A percentile compares a stretch with the other conserved stretches of the same genome.
These are phyloP conservation scores for Dactylonectria estremocensis DNA, from an alignment of 2,329 filamentous ascomycete genomes.

Conservation along the genomic window DNA sequence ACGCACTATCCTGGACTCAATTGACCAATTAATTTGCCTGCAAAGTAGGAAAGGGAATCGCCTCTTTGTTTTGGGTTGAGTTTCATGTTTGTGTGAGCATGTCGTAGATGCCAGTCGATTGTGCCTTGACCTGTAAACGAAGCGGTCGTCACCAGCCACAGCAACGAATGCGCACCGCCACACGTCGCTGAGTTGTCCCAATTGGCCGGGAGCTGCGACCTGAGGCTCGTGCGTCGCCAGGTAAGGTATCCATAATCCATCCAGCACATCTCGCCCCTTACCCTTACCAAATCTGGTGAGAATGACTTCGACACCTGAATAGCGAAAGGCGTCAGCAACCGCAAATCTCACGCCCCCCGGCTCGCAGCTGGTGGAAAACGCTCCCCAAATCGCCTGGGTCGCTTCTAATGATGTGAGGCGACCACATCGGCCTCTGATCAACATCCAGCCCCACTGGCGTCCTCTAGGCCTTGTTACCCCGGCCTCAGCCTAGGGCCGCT, in stretches of 20 bases:
- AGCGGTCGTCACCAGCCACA: constrained; percentile 33
- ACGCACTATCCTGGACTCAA: not conserved
- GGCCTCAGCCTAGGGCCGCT: constrained; percentile 18
- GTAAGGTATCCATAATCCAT: too few relatives aligned
- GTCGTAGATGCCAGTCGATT: not conserved
- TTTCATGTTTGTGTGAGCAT: constrained; percentile 15
- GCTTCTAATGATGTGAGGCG: constrained; percentile 41
- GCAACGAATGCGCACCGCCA: constrained; percentile 35
- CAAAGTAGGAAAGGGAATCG: not conserved
- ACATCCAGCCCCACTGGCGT: constrained; percentile 29
- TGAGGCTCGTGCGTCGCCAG: constrained; percentile 28
- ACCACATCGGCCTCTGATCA: constrained; percentile 19
- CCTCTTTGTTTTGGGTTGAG: constrained; percentile 10
- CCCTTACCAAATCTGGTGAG: constrained; percentile 27
- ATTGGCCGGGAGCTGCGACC: constrained; percentile 32
- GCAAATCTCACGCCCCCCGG: constrained; percentile 25
- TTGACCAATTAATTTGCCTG: not conserved
- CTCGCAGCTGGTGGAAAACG: constrained; percentile 20
- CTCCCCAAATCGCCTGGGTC: constrained; percentile 16
- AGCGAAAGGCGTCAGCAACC: constrained; percentile 31
- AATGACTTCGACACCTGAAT: constrained; percentile 15
- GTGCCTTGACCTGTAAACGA: not conserved
- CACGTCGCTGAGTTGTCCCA: constrained; percentile 27
- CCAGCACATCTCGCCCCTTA: constrained; percentile 18
- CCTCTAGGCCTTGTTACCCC: not conserved